Evolutionary conservation across 108 stramenopile genomes (phyloP), one percentile per base, ranked within the genome.

Genomic region (Craspedostauros australis): DNA sequence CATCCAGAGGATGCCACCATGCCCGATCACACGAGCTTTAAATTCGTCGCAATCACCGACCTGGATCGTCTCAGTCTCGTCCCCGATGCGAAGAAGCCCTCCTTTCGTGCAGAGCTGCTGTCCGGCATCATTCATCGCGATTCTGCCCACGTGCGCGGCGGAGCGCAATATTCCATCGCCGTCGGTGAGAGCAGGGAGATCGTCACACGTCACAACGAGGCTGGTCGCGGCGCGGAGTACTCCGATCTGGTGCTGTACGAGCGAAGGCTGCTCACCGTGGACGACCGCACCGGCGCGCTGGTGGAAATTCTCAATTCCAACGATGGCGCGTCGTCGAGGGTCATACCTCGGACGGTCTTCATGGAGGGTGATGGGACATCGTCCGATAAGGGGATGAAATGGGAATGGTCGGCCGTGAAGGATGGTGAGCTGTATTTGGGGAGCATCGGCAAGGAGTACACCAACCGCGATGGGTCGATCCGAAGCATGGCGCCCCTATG

Each of bases 341-440:
- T 73, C 16, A 76, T 82, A 9, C 80, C 80, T 11, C 61, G 83
- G n/a, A 72, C 78, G 42, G 78, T 88, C 37, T 54, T 83, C 32
- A 79, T 76, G 16, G 87, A 88, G 62, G 87, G 87, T 18, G 76
- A 73, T 34, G 87, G 87, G 16, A 69, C n/a, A n/a, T n/a, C 71
- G 28, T 68, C 82, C 20, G 84, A 86, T 55, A 90, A 90, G 67
- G 88, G 88, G n/a, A 76, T 80, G 75, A 82, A 82, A 53, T 71
- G 78, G 72, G 88, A 90, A 57, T 90, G 88, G 88, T 71, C 80
- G n/a, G 86, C 88, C 0, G 75, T 82, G 22, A 86, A 86, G 60
- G 68, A 84, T 51, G 78, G 72, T 39, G 77, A 84, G 38, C 64
- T 90, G 15, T 66, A 75, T 27, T 39, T 83, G 44, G 88, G 88